Evolutionary conservation across 257 asterid species (phyloP), one percentile per base, ranked within the genome.

Genomic region (Forsythia viridissima): DNA sequence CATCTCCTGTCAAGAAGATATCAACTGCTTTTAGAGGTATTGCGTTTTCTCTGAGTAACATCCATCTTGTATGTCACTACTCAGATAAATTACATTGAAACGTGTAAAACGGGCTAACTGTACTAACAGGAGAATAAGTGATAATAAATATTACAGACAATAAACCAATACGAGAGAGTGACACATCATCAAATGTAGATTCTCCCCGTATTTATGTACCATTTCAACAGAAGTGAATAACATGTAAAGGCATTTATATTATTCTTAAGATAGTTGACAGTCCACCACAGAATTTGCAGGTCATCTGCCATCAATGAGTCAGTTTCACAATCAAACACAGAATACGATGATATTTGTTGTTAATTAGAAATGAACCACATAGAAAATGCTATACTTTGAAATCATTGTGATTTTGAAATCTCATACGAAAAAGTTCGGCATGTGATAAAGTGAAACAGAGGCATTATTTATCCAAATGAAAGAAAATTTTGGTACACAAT

Each of bases 1-100:
- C 95, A 66, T 93, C 99, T 78, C 99, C 97, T 41, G 90, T 96
- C 78, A 92, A 89, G 91, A 93, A 87, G 84, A 89, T 77, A 83
- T 82, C 94, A 57, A 89, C 86, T 71, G 83, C 80, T 80, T 96
- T 96, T 83, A 89, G 75, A 93, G 99, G 99, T 96, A 93, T 46
- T 78, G 82, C 51, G 76, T 78, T 80, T 61, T 55, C 78, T 80
- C 80, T 37, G 52, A 71, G 59, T 37, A 80, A 61, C 84, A 75
- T 74, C 51, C 59, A 78, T 41, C 55, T 39, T 59, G 37, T 61
- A 71, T 42, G 11, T 71, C 52, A 76, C 30, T 44, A 69, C 41
- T 82, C 42, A 73, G 21, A 74, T 46, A 61, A 63, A 21, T 63
- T 63, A 21, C 70, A 63, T 78, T 70, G 71, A 61, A 9, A 12